These are phyloP conservation scores for Cutaneotrichosporon cyanovorans DNA, from an alignment of 1,284 basidiomycete species.

Conservation along the genomic window DNA sequence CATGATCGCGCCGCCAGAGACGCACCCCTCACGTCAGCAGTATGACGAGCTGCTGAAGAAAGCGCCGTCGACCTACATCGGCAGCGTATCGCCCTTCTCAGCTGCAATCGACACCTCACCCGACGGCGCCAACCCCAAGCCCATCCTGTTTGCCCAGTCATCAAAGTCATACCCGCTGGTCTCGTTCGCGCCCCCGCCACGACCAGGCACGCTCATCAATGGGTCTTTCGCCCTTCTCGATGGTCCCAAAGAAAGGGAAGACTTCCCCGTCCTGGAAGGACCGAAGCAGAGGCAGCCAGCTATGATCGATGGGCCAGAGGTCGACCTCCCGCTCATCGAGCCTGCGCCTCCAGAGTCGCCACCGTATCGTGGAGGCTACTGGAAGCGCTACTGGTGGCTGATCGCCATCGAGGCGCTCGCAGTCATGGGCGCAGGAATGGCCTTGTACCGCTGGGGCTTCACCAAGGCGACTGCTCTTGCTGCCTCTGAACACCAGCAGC, in stretches of 20 bases:
- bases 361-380: too few species aligned
- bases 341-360: conserved; percentile 2
- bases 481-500: conserved; percentile 10
- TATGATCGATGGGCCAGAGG: neutral
- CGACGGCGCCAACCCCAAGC: conserved; percentile 4
- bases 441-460: conserved; percentile 17
- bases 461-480: conserved; percentile 11
- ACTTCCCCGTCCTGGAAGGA: conserved; percentile 37
- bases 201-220: conserved; percentile 32
- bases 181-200: conserved; percentile 28
- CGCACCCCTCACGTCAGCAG: neutral
- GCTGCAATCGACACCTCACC: neutral
- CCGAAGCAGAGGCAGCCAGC: conserved; percentile 14
- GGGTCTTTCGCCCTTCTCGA: conserved; percentile 38
- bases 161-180: conserved; percentile 41
- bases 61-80: conserved; percentile 38
- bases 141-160: conserved; percentile 40
- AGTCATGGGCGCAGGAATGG: conserved; percentile 15
- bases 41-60: conserved; percentile 14
- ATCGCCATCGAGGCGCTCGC: conserved; percentile 16
- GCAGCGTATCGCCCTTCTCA: conserved; percentile 16
- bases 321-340: neutral
- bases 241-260: conserved; percentile 18
- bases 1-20: conserved; percentile 2
- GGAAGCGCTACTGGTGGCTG: conserved; percentile 2